These are phyloP conservation scores for Niveomyces coronatus DNA, from an alignment of 2,329 filamentous ascomycete species.

Conservation along the genomic window DNA sequence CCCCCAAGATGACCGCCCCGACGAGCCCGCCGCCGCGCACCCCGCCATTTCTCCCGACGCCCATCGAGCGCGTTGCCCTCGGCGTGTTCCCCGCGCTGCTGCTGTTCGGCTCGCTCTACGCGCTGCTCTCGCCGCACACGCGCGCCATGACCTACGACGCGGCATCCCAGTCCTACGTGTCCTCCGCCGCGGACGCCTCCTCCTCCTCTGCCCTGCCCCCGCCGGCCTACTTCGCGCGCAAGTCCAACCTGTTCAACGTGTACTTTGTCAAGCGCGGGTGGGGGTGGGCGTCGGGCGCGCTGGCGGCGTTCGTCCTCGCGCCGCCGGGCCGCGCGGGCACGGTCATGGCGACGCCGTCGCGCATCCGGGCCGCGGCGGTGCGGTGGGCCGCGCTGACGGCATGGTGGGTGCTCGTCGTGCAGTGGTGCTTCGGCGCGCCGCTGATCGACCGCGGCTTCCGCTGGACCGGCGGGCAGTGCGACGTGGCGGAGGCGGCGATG, in stretches of 20 bases:
- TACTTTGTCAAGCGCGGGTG: conserved; percentile 94
- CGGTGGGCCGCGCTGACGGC: conserved; percentile 64
- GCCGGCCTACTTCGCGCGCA: conserved; percentile 85
- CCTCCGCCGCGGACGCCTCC: conserved; percentile 35
- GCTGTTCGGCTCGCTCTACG: conserved; percentile 72
- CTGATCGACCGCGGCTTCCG: conserved; percentile 84
- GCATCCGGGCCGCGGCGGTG: conserved; percentile 41
- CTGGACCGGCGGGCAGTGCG: conserved; percentile 80
- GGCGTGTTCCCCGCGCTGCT: conserved; percentile 68
- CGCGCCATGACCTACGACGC: conserved; percentile 54
- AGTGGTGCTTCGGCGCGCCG: conserved; percentile 92
- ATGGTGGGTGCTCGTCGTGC: conserved; percentile 80
- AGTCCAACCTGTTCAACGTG: conserved; percentile 84
- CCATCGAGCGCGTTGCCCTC: conserved; percentile 55
- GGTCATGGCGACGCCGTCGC: conserved; percentile 22
- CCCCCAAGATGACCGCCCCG: conserved; percentile 9
- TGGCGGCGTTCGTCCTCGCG: conserved; percentile 57
- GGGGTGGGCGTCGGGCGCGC: conserved; percentile 77
- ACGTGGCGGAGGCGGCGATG: conserved; percentile 41
- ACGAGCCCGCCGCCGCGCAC: conserved; percentile 24
- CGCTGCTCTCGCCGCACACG: conserved; percentile 62
- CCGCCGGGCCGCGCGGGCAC: too few relatives aligned
- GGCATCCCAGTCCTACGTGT: conserved; percentile 52
- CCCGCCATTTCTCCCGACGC: conserved; percentile 58
- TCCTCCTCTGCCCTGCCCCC: too few relatives aligned